These are phyloP conservation scores for Elaphomyces granulatus DNA, from an alignment of 495 filamentous ascomycete species.

Conservation along the genomic window DNA sequence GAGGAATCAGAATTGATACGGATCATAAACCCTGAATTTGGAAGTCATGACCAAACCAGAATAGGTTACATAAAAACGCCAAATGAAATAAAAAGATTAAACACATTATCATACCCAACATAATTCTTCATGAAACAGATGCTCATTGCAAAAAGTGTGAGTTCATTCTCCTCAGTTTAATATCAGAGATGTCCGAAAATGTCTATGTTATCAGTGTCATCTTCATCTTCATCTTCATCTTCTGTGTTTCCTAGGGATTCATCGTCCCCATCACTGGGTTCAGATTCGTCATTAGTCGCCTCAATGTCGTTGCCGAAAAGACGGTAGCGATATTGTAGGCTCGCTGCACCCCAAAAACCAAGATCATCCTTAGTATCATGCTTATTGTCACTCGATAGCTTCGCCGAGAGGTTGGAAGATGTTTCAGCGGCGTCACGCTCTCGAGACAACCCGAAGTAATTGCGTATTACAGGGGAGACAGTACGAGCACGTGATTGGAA, in stretches of 20 bases:
- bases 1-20: too few relatives aligned
- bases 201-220: slow-evolving; percentile 46
- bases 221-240: slow-evolving; percentile 38
- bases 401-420: slow-evolving; percentile 22
- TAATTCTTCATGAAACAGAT: too few relatives aligned
- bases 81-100: too few relatives aligned
- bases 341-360: slow-evolving; percentile 46
- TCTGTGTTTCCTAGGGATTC: slow-evolving; percentile 25
- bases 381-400: slow-evolving; percentile 10
- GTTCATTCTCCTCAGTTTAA: too few relatives aligned
- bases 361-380: slow-evolving; percentile 42
- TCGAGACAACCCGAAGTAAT: slow-evolving; percentile 33
- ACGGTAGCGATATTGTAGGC: slow-evolving; percentile 30
- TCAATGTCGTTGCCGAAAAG: slow-evolving; percentile 23
- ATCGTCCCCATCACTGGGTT: slow-evolving; percentile 25
- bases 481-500: slow-evolving; percentile 23
- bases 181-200: slow-evolving; percentile 56
- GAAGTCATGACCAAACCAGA: too few relatives aligned
- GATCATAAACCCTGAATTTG: too few relatives aligned
- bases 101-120: too few relatives aligned
- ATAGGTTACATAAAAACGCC: too few relatives aligned
- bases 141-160: too few relatives aligned
- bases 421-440: slow-evolving; percentile 20
- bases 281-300: slow-evolving; percentile 15
- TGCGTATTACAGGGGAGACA: slow-evolving; percentile 25